These are phyloP conservation scores for Testicularia cyperi DNA, from an alignment of 1,284 basidiomycete genomes.

Conservation along the genomic window DNA sequence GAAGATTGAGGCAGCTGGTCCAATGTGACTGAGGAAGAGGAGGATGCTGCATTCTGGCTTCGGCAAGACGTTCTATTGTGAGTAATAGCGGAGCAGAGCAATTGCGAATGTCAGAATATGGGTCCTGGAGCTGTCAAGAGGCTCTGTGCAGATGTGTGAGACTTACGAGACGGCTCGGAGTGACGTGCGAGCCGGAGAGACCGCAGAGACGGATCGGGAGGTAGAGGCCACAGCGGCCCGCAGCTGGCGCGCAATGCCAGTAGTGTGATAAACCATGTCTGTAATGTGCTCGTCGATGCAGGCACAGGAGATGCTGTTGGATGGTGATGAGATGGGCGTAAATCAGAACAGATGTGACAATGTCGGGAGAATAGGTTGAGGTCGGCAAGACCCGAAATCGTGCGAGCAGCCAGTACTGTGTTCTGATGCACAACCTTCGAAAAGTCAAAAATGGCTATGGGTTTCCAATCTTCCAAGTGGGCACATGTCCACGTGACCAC, in stretches of 20 bases:
- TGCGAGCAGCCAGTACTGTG: no score
- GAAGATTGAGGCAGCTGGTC: constrained; percentile 12
- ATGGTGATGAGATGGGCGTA: not conserved
- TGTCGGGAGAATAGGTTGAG: no score
- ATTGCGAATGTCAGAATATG: not conserved
- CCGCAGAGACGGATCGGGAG: constrained; percentile 3
- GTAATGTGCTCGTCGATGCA: not conserved
- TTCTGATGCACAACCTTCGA: no score
- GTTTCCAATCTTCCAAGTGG: no score
- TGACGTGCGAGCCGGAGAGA: not conserved
- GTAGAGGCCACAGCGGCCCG: constrained; percentile 5
- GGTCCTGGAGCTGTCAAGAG: no score
- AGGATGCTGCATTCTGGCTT: constrained; percentile 17
- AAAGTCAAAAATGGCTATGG: no score
- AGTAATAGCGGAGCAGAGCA: not conserved
- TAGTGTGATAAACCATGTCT: constrained; percentile 21
- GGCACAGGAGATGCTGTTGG: not conserved
- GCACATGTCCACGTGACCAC: no score
- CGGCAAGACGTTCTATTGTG: constrained; percentile 12
- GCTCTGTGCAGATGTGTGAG: no score
- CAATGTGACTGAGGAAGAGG: constrained; percentile 19
- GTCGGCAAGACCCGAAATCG: no score
- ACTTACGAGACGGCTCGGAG: constrained; percentile 12
- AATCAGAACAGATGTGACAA: no score
- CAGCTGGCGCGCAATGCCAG: constrained; percentile 7